Evolutionary conservation across 2,329 filamentous ascomycete species (phyloP), one percentile per base, ranked within the genome.

Genomic region (Helminthosporium solani): DNA sequence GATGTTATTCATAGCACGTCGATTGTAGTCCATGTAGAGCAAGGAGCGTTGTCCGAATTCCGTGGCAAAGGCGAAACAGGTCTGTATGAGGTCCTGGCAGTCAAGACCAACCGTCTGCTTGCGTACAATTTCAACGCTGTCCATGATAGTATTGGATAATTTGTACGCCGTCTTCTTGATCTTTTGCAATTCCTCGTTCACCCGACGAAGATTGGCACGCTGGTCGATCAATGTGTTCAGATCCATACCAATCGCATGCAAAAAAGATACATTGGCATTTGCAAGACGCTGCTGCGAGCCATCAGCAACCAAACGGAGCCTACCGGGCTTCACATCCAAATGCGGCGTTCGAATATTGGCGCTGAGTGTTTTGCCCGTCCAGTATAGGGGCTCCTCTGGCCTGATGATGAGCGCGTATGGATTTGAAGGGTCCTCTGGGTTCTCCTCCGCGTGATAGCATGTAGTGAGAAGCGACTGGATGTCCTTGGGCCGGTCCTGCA

Each of bases 1-100:
- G 57, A 95, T 80, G 69, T 96, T 96, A 73, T 97, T 97, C 88
- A 97, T 95, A 57, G 95, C 89, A 40, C 92, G 86, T 44, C 94
- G 80, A 66, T 96, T 97, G 68, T 88, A 87, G 71, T 99, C 94
- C 84, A 99, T 94, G 74, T 95, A 95, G 16, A 94, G 83, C 40
- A 96, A 81, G 2, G 92, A 96, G 54, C 94, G 86, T 68, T 96
- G 92, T 35, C 94, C 94, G 57, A 99, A 99, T 68, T 99, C 94
- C 0, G 94, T 97, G n/a, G 94, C 94, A 63, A 97, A 99, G 33
- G 95, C 88, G 69, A 97, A 99, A 72, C 92, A 99, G 4, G 90
- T 95, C 70, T 99, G 94, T 53, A 99, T 94, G 23, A 99, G 82
- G 63, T 99, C 94, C 61, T 96, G 90, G 66, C 92, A 96, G 55